These are phyloP conservation scores for Verticillium tricorpus DNA, from an alignment of 2,329 filamentous ascomycete genomes.

Conservation along the genomic window DNA sequence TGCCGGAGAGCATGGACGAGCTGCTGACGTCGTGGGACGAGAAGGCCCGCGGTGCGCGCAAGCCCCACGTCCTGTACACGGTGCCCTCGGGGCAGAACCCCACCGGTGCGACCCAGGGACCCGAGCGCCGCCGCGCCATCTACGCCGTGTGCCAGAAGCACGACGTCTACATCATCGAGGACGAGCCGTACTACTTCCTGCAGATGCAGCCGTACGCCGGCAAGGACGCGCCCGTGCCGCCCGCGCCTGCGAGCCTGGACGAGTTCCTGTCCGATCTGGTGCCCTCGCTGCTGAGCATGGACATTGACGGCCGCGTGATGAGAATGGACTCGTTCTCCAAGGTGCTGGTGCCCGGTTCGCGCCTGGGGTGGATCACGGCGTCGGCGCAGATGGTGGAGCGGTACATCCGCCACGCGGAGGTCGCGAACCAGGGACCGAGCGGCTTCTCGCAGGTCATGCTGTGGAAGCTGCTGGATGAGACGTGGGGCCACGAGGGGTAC, in stretches of 20 bases:
- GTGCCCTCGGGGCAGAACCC: constrained; percentile 83
- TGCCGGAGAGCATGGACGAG: constrained; percentile 47
- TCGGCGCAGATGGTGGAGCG: constrained; percentile 80
- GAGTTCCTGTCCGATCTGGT: constrained; percentile 71
- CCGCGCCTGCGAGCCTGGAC: constrained; percentile 56
- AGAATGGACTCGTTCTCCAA: constrained; percentile 93
- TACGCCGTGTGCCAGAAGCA: constrained; percentile 79
- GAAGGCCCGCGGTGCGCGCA: constrained; percentile 36
- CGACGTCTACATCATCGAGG: constrained; percentile 82
- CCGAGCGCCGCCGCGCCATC: constrained; percentile 62
- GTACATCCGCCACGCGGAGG: constrained; percentile 78
- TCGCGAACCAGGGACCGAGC: constrained; percentile 77
- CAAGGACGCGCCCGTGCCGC: constrained; percentile 24
- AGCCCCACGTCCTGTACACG: constrained; percentile 54
- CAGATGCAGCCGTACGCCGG: constrained; percentile 73
- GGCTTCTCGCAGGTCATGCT: constrained; percentile 81
- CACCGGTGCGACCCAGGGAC: constrained; percentile 76
- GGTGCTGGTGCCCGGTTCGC: constrained; percentile 76
- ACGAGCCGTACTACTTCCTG: constrained; percentile 92
- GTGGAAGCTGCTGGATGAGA: constrained; percentile 86
- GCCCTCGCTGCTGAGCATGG: constrained; percentile 74
- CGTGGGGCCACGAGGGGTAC: constrained; percentile 90
- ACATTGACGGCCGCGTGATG: constrained; percentile 82
- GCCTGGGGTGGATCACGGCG: constrained; percentile 85
- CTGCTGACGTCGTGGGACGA: constrained; percentile 47